A percentile compares a stretch with the other conserved stretches of the same genome.
Evolutionary conservation across 495 filamentous ascomycete genomes (phyloP).

Genomic region (Trichoderma gamsii): DNA sequence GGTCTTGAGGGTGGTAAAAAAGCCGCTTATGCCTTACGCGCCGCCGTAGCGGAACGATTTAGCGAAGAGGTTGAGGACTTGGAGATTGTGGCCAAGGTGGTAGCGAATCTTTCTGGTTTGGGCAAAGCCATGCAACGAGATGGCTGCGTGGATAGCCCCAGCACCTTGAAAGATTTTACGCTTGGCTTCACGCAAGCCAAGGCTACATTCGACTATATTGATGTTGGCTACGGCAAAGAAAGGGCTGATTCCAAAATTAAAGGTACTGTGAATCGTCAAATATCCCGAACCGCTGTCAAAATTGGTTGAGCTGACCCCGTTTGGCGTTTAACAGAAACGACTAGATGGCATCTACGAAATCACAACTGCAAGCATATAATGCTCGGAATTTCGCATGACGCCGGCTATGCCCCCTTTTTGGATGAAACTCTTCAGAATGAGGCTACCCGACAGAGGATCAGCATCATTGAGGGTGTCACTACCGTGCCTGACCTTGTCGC

Average conservation of each 20-base stretch:
- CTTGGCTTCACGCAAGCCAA: conserved; percentile 70
- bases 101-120: conserved; percentile 62
- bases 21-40: conserved; percentile 58
- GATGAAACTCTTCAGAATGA: conserved; percentile 54
- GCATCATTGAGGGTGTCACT: conserved; percentile 67
- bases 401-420: conserved; percentile 64
- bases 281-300: conserved; percentile 16
- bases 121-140: conserved; percentile 52
- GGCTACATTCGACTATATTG: conserved; percentile 66
- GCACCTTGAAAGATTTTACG: conserved; percentile 59
- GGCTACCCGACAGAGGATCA: conserved; percentile 52
- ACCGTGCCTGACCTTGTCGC: conserved; percentile 60
- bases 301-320: conserved; percentile 12
- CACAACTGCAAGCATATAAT: conserved; percentile 76
- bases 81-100: conserved; percentile 62
- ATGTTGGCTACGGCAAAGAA: conserved; percentile 65
- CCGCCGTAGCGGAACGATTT: conserved; percentile 47
- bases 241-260: conserved; percentile 67
- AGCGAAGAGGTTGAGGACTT: conserved; percentile 36
- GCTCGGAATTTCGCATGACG: conserved; percentile 72
- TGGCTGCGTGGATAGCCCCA: conserved; percentile 49
- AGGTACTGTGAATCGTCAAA: conserved; percentile 41
- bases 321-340: conserved; percentile 43
- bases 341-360: conserved; percentile 57
- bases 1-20: conserved; percentile 65